A percentile compares a stretch with the other conserved stretches of the same genome.
Conservation (phyloP, 2,329 filamentous ascomycete species). For the Ophiocordyceps australis region DNA sequence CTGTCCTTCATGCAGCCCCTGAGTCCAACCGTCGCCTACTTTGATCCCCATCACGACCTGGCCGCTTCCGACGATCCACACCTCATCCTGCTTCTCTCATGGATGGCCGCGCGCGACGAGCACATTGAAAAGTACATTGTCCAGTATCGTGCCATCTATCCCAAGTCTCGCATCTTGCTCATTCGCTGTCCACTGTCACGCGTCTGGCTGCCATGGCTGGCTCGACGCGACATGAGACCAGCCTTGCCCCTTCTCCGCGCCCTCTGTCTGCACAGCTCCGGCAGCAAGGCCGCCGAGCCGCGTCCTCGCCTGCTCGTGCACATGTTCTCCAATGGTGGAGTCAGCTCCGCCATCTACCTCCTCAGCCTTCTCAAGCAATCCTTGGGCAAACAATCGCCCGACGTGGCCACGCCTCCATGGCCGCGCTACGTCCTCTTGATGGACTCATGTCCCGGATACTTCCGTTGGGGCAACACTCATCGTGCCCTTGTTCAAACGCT, state of each 20-base stretch:
- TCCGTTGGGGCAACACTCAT: conserved; percentile 18
- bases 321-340: conserved; percentile 33
- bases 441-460: conserved; percentile 30
- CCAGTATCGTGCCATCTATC: conserved; percentile 24
- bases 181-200: conserved; percentile 20
- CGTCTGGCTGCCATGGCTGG: conserved; percentile 13
- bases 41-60: conserved; percentile 8
- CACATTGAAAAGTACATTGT: conserved; percentile 33
- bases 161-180: conserved; percentile 25
- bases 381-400: conserved; percentile 3
- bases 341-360: conserved; percentile 19
- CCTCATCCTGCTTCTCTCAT: conserved; percentile 27
- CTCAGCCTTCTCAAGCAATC: conserved; percentile 5
- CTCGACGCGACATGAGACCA: conserved; percentile 15
- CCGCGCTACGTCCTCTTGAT: conserved; percentile 24
- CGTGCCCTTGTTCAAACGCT: conserved; percentile 18
- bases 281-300: no score
- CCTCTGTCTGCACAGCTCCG: no score
- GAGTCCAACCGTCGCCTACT: conserved; percentile 17
- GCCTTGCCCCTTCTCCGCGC: conserved; percentile 20
- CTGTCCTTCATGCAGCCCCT: conserved; percentile 19
- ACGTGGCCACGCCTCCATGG: conserved; percentile 6
- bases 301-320: conserved; percentile 23
- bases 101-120: conserved; percentile 30
- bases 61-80: conserved; percentile 14